Conservation (phyloP, 2,329 filamentous ascomycete species). For the Rhytidhysteron rufulum region DNA sequence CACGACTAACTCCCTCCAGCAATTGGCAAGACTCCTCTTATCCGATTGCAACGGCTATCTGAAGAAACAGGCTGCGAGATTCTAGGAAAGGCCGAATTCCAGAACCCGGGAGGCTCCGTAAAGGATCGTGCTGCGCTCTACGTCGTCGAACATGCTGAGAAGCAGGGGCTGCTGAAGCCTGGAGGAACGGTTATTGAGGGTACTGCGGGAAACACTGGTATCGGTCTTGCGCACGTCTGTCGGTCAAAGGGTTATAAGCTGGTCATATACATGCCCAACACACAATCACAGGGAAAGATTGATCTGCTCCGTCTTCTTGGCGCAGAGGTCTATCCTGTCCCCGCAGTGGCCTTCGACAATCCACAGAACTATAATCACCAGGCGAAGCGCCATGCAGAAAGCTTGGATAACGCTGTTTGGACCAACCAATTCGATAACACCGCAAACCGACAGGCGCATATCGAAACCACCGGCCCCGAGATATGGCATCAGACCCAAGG, state of each 20-base stretch:
- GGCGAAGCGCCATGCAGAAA: slow-evolving; percentile 82
- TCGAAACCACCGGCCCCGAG: slow-evolving; percentile 95
- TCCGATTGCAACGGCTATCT: slow-evolving; percentile 83
- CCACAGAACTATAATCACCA: slow-evolving; percentile 98
- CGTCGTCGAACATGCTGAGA: slow-evolving; percentile 90
- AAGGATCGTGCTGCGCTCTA: slow-evolving; percentile 96
- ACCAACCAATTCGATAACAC: slow-evolving; percentile 99
- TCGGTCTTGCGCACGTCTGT: slow-evolving; percentile 95
- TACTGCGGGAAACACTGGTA: slow-evolving; percentile 96
- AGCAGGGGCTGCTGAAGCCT: slow-evolving; percentile 72
- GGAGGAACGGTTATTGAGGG: slow-evolving; percentile 96
- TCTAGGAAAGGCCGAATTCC: slow-evolving; percentile 96
- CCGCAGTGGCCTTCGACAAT: slow-evolving; percentile 92
- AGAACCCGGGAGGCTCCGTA: slow-evolving; percentile 93
- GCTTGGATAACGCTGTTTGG: slow-evolving; percentile 86
- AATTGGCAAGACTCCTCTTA: slow-evolving; percentile 95
- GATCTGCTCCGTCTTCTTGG: slow-evolving; percentile 86
- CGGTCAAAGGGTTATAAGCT: slow-evolving; percentile 86
- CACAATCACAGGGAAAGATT: slow-evolving; percentile 96
- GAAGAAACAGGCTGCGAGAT: slow-evolving; percentile 89
- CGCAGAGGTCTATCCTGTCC: slow-evolving; percentile 93
- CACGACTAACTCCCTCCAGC: slow-evolving; percentile 49
- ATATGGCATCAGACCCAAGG: slow-evolving; percentile 92
- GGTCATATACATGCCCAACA: slow-evolving; percentile 99
- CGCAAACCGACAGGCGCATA: slow-evolving; percentile 88